phyloP scores from a whole-genome alignment of 2,329 filamentous ascomycete genomes.

The Dactylella cylindrospora region DNA sequence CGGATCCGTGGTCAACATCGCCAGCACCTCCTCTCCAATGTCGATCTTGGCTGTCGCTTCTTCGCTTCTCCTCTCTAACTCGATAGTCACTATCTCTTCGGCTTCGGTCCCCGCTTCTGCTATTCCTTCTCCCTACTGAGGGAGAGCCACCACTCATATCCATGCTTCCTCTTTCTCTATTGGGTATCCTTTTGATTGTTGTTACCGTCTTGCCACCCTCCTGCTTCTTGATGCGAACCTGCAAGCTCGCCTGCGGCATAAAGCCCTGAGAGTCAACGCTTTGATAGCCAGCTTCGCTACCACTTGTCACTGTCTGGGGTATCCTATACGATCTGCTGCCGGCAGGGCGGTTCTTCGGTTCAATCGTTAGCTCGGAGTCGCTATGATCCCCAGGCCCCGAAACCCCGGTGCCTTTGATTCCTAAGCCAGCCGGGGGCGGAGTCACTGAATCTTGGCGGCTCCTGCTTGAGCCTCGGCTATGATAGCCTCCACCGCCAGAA shows the following conservation, averaged over 20 bases:
- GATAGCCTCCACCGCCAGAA: too few relatives aligned
- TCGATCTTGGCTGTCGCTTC: conserved; percentile 12
- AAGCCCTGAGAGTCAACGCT: conserved; percentile 12
- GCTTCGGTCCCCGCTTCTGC: conserved; percentile 4
- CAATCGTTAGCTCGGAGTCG: conserved; percentile 31
- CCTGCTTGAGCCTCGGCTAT: too few relatives aligned
- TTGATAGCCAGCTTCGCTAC: conserved; percentile 22
- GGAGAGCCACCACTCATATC: conserved; percentile 6
- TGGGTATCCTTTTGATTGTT: conserved; percentile 42
- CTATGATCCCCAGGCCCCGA: conserved; percentile 23
- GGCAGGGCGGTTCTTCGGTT: conserved; percentile 29
- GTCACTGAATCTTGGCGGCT: conserved; percentile 26
- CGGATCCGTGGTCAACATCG: too few relatives aligned
- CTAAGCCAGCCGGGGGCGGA: conserved; percentile 12
- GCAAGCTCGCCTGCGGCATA: conserved; percentile 31
- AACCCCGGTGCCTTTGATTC: too few relatives aligned
- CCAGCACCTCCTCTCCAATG: conserved; percentile 17
- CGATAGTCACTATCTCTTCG: conserved; percentile 20
- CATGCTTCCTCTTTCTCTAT: conserved; percentile 17
- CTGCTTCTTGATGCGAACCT: conserved; percentile 42
- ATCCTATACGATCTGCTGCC: conserved; percentile 37
- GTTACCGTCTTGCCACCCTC: conserved; percentile 39
- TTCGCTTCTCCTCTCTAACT: conserved; percentile 26
- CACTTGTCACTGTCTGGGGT: conserved; percentile 31
- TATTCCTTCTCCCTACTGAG: conserved; percentile 5